Evolutionary conservation across 768 basidiomycete species (phyloP), one percentile per base, ranked within the genome.

Genomic region (Hygrophoropsis aurantiaca): DNA sequence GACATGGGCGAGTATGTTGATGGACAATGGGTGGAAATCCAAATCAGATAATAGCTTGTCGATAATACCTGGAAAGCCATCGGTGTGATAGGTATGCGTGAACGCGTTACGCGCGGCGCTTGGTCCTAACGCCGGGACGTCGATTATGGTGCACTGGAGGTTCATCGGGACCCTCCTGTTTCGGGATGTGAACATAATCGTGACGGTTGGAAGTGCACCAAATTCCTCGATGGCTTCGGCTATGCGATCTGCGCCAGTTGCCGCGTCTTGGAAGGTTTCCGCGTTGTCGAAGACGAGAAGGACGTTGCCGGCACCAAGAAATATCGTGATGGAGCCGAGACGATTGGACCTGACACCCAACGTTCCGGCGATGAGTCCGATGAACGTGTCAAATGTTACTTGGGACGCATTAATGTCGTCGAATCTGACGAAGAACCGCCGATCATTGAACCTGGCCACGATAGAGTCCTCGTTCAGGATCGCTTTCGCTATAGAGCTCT

Each of bases 281-380:
- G 36, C 37, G 38, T 30, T 39, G 25, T 46, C 45, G 8, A 46
- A 32, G 8, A 47, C 39, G 18, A 47, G 9, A 16, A 47, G 37
- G 7, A 32, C 19, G 5, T 40, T 19, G 20, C 25, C 13, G 9
- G 37, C 23, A 15, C 15, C 15, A 19, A 47, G 46, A 23, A 40
- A 24, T 16, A n/a, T 33, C 26, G 16, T 27, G 13, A 30, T 30
- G 13, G 27, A 30, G 27, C 27, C 13, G 27, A 30, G 27, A 30
- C 6, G 27, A 30, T 30, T 30, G 27, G 27, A 30, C 27, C 13
- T 30, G 27, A 30, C 27, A 5, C 19, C 35, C 9, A 47, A 38
- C 8, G 23, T 27, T 47, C 27, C 23, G 3, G 19, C 37, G 7
- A 47, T n/a, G 19, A 6, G 36, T 5, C 26, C 30, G 25, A 40